Conservation (phyloP, 805 yeast genomes). For the Zygosaccharomyces kombuchaensis region DNA sequence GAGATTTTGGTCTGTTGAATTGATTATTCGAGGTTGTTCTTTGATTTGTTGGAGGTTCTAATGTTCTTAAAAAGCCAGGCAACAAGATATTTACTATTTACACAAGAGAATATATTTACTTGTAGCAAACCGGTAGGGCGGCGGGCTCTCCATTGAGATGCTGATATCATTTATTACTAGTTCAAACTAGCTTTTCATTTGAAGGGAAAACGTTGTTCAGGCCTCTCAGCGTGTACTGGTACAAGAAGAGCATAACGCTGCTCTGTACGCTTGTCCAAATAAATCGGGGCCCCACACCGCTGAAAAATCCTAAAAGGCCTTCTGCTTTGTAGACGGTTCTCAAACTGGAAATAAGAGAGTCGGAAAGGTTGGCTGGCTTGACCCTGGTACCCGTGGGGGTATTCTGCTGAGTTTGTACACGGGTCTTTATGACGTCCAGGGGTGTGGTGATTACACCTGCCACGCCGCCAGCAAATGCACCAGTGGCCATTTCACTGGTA, state of each 20-base stretch:
- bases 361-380: slow-evolving; percentile 26
- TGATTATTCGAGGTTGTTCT: background rate
- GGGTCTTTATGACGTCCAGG: slow-evolving; percentile 83
- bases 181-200: background rate
- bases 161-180: background rate
- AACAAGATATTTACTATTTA: background rate
- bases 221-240: slow-evolving; percentile 67
- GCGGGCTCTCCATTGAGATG: background rate
- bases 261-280: slow-evolving; percentile 97
- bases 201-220: slow-evolving; percentile 22
- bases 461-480: slow-evolving; percentile 93
- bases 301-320: slow-evolving; percentile 75
- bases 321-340: slow-evolving; percentile 59
- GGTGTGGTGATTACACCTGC: slow-evolving; percentile 91
- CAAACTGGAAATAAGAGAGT: slow-evolving; percentile 50
- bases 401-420: slow-evolving; percentile 84
- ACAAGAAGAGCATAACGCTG: slow-evolving; percentile 84
- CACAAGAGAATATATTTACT: slow-evolving; percentile 5
- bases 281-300: slow-evolving; percentile 95
- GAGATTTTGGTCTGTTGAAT: background rate
- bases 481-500: slow-evolving; percentile 68
- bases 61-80: background rate
- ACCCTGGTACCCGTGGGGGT: slow-evolving; percentile 8
- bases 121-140: background rate
- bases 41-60: background rate